phyloP scores from a whole-genome alignment of 2,329 filamentous ascomycete species.

The Arthrobotrys iridis region DNA sequence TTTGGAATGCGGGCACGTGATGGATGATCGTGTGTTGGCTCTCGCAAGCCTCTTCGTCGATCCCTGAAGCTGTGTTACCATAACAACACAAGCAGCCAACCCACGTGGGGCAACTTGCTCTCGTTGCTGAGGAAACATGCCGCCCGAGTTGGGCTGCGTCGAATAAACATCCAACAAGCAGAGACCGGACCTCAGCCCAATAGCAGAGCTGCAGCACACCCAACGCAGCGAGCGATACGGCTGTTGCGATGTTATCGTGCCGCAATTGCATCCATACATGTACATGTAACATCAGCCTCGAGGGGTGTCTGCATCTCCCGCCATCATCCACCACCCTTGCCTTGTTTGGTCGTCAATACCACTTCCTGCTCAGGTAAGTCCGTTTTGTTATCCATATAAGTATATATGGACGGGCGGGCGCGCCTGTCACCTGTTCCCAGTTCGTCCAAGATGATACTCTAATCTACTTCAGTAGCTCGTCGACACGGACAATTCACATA shows the following conservation, averaged over 20 bases:
- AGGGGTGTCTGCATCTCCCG: no score
- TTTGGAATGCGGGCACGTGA: no score
- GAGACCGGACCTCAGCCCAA: neutral
- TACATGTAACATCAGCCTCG: no score
- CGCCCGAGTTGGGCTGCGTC: neutral
- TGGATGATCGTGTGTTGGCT: no score
- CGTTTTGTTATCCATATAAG: no score
- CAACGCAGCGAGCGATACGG: neutral
- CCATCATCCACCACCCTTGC: no score
- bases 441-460: neutral
- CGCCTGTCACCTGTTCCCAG: slow-evolving; percentile 2
- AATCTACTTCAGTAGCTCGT: slow-evolving; percentile 7
- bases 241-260: no score
- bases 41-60: no score
- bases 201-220: neutral
- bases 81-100: slow-evolving; percentile 4
- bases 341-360: slow-evolving; percentile 1
- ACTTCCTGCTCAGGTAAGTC: no score
- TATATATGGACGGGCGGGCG: no score
- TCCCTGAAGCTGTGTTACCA: slow-evolving; percentile 49
- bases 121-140: slow-evolving; percentile 41
- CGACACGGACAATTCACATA: neutral
- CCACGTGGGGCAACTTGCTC: neutral
- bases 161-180: slow-evolving; percentile 27
- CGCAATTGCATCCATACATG: no score